phyloP scores from a whole-genome alignment of 2,329 filamentous ascomycete genomes.

The Microdochium bolleyi region DNA sequence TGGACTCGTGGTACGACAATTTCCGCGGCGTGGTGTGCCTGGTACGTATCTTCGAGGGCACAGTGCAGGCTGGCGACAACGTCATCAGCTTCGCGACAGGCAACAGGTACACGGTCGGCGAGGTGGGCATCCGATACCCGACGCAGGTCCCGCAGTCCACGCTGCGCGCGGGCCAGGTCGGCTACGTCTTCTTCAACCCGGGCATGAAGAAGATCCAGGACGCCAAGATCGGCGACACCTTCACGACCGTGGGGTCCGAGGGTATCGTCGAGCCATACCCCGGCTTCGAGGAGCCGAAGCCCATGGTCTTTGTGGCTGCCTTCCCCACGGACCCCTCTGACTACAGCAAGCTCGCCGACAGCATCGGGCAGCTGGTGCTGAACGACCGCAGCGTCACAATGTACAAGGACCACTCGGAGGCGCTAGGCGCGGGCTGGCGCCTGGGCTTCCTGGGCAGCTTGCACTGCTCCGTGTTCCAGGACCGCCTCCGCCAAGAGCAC shows the following conservation, averaged over 20 bases:
- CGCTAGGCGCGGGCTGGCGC: slow-evolving; percentile 87
- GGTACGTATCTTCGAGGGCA: slow-evolving; percentile 85
- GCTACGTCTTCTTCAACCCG: slow-evolving; percentile 95
- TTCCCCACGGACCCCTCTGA: slow-evolving; percentile 90
- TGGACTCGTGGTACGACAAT: slow-evolving; percentile 97
- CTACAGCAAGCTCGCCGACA: slow-evolving; percentile 81
- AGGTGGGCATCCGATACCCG: slow-evolving; percentile 95
- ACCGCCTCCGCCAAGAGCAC: slow-evolving; percentile 88
- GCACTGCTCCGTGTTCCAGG: slow-evolving; percentile 98
- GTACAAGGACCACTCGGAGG: slow-evolving; percentile 90
- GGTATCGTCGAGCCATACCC: slow-evolving; percentile 71
- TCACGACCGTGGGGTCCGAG: slow-evolving; percentile 74
- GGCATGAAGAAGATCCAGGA: slow-evolving; percentile 97
- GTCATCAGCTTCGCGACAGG: slow-evolving; percentile 85
- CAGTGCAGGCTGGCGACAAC: slow-evolving; percentile 72
- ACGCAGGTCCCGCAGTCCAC: slow-evolving; percentile 72
- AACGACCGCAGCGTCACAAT: slow-evolving; percentile 94
- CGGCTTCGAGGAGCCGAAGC: slow-evolving; percentile 93
- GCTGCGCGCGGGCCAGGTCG: slow-evolving; percentile 86
- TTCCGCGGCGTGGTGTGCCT: slow-evolving; percentile 91
- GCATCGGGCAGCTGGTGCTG: slow-evolving; percentile 85
- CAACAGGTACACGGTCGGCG: slow-evolving; percentile 84
- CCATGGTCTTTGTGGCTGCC: slow-evolving; percentile 97
- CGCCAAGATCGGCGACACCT: slow-evolving; percentile 93
- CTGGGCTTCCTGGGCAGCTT: slow-evolving; percentile 93